Evolutionary conservation across 768 basidiomycete species (phyloP).

Genomic region (Termitomyces sp.): DNA sequence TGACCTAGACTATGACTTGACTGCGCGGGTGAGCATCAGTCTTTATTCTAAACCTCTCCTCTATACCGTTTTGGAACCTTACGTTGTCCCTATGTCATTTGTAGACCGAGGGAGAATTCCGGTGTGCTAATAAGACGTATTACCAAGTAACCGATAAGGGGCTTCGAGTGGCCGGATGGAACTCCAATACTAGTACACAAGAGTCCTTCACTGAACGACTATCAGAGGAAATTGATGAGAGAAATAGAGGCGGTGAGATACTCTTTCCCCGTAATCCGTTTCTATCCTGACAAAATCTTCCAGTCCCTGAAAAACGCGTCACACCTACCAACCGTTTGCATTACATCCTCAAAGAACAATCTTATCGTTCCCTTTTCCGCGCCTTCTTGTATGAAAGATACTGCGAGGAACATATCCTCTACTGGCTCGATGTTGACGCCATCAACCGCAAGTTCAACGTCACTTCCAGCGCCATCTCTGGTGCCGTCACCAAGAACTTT

Average conservation of each 20-base stretch:
- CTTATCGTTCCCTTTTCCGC: conserved; percentile 9
- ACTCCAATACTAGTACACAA: background rate
- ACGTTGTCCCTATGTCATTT: background rate
- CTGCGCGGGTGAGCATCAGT: background rate
- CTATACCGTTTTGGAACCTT: background rate
- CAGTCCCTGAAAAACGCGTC: background rate
- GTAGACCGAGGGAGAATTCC: conserved; percentile 13
- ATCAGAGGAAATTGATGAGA: conserved; percentile 6
- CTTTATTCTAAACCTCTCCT: background rate
- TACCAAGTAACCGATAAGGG: conserved; percentile 14
- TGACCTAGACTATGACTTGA: background rate
- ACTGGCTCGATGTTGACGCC: conserved; percentile 13
- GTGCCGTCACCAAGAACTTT: background rate
- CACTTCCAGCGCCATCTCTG: conserved; percentile 11
- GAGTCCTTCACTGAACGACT: background rate
- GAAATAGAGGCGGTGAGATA: background rate
- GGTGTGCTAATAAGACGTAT: conserved; percentile 10
- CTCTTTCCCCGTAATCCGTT: background rate
- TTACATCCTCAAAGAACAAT: conserved; percentile 11
- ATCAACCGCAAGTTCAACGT: conserved; percentile 13
- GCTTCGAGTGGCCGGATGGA: conserved; percentile 11
- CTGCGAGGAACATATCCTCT: conserved; percentile 15
- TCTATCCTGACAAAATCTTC: background rate
- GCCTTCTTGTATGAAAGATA: conserved; percentile 9
- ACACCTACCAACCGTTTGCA: conserved; percentile 1